These are phyloP conservation scores for Phytopythium chamaehyphon DNA, from an alignment of 352 stramenopile species.

Conservation along the genomic window DNA sequence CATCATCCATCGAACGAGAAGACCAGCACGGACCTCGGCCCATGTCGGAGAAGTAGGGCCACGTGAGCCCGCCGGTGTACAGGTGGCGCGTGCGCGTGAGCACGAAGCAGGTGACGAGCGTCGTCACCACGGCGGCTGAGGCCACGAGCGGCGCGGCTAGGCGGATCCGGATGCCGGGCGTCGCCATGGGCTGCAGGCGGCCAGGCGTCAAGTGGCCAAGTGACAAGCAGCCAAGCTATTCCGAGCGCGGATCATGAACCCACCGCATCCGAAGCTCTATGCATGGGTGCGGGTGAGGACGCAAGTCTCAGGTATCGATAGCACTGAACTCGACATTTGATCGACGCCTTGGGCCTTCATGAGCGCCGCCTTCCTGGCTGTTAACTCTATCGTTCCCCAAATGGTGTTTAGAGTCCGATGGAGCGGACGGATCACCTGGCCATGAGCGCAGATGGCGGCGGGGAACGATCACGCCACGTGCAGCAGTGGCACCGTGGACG, in stretches of 20 bases:
- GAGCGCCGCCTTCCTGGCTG: too few species aligned
- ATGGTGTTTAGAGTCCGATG: too few species aligned
- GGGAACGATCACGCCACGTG: too few species aligned
- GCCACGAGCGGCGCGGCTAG: slow-evolving; percentile 29
- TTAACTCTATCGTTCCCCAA: too few species aligned
- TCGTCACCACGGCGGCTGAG: slow-evolving; percentile 30
- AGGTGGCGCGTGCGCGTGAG: slow-evolving; percentile 44
- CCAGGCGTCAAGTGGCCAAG: too few species aligned
- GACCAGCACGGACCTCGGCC: slow-evolving; percentile 25
- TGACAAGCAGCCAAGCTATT: too few species aligned
- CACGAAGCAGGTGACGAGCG: slow-evolving; percentile 46
- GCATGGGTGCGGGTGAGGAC: background rate
- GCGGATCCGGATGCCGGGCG: background rate
- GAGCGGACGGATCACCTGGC: too few species aligned
- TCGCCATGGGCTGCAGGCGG: background rate
- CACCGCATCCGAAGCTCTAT: background rate
- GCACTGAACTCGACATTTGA: too few species aligned
- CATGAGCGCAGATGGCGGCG: too few species aligned
- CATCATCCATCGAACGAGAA: too few species aligned
- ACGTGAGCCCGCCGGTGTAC: slow-evolving; percentile 52
- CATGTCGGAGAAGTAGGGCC: slow-evolving; percentile 71
- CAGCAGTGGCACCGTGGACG: too few species aligned
- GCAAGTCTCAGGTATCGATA: background rate
- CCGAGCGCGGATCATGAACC: background rate
- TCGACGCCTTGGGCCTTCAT: too few species aligned